Percentiles rank a stretch among this genome's conserved stretches.
Conservation (phyloP, 2,329 filamentous ascomycete species). For the Dactylellina cionopaga region DNA sequence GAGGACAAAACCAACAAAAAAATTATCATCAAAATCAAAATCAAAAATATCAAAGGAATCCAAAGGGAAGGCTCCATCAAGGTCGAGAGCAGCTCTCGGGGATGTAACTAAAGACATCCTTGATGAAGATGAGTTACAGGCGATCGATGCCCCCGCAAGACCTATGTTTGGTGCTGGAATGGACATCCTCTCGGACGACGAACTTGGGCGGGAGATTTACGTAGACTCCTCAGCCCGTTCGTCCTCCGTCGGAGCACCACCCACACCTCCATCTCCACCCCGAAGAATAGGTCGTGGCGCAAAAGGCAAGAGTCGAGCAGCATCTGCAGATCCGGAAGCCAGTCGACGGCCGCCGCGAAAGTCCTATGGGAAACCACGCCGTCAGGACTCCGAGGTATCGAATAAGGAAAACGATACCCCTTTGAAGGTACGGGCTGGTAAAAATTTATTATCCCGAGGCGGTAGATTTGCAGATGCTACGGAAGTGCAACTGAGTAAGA, state of each 20-base stretch:
- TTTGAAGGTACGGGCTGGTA: slow-evolving; percentile 12
- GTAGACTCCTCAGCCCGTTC: slow-evolving; percentile 42
- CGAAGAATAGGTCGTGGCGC: slow-evolving; percentile 9
- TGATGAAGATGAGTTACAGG: slow-evolving; percentile 41
- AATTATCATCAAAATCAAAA: slow-evolving; percentile 16
- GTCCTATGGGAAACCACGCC: slow-evolving; percentile 42
- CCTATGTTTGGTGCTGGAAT: slow-evolving; percentile 40
- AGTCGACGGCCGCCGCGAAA: slow-evolving; percentile 4
- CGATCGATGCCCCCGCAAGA: slow-evolving; percentile 39
- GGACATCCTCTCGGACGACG: slow-evolving; percentile 46
- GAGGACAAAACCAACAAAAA: slow-evolving; percentile 20
- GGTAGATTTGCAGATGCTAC: slow-evolving; percentile 27
- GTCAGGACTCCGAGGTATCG: slow-evolving; percentile 46
- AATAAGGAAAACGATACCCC: slow-evolving; percentile 52
- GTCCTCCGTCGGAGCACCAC: slow-evolving; percentile 42
- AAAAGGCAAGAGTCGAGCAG: slow-evolving; percentile 35
- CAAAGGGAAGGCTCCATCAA: slow-evolving; percentile 18
- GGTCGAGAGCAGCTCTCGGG: slow-evolving; percentile 24
- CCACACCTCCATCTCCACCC: slow-evolving; percentile 30
- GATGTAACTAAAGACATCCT: slow-evolving; percentile 46
- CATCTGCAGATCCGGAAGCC: slow-evolving; percentile 26
- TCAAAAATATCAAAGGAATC: slow-evolving; percentile 25
- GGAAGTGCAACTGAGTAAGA: slow-evolving; percentile 47
- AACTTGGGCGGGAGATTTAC: slow-evolving; percentile 45
- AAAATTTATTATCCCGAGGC: slow-evolving; percentile 1